Conservation (phyloP, 306 rosid genomes). For the Fragaria vesca region DNA sequence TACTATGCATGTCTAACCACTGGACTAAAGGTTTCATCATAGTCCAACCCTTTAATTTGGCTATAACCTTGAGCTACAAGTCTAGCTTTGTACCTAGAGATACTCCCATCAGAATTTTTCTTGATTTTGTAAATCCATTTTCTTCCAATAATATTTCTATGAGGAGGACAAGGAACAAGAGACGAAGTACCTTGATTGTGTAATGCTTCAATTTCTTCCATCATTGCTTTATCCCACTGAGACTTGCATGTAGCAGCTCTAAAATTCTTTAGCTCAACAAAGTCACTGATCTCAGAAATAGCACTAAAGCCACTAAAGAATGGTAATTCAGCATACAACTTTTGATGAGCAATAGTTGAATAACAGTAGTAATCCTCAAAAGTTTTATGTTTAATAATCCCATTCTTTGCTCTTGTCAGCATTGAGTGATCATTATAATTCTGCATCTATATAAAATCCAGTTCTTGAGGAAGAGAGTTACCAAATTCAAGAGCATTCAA, state of each 20-base stretch:
- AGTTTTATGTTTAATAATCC: too few relatives aligned
- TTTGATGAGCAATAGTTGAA: too few relatives aligned
- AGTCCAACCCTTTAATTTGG: not conserved
- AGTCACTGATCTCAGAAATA: too few relatives aligned
- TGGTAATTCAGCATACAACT: too few relatives aligned
- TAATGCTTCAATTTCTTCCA: not conserved
- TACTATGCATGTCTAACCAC: not conserved
- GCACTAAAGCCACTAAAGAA: too few relatives aligned
- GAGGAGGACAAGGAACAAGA: not conserved
- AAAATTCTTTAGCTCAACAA: not conserved
- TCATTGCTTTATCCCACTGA: not conserved
- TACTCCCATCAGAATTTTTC: not conserved
- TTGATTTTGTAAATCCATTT: not conserved
- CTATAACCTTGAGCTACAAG: not conserved
- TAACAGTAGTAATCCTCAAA: too few relatives aligned
- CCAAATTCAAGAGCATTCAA: not conserved
- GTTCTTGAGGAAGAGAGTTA: too few relatives aligned
- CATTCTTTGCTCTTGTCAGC: not conserved
- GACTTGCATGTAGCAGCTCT: not conserved
- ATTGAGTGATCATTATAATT: not conserved
- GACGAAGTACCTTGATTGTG: not conserved
- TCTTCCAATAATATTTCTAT: not conserved
- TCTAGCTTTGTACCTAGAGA: not conserved
- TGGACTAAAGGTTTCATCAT: not conserved
- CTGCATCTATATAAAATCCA: too few relatives aligned